Conservation (phyloP, 768 basidiomycete species). For the Pisolithus marmoratus region DNA sequence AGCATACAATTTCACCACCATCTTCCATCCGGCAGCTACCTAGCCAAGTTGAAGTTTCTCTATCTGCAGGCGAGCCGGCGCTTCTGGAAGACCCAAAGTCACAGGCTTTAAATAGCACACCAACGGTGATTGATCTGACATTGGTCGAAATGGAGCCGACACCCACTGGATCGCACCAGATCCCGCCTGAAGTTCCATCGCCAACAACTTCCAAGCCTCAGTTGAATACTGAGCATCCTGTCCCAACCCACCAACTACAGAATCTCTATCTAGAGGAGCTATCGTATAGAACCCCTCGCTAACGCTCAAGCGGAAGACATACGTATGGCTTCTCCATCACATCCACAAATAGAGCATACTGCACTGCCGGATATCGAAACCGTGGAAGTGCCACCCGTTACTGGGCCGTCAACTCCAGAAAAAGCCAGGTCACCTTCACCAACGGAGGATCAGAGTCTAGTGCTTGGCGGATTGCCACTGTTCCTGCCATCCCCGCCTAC, state of each 20-base stretch:
- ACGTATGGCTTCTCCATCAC: conserved; percentile 14
- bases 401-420: conserved; percentile 1
- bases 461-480: conserved; percentile 32
- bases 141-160: not conserved
- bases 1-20: not conserved
- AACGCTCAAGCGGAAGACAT: conserved; percentile 9
- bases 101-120: not conserved
- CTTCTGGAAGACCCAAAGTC: not conserved
- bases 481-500: conserved; percentile 44
- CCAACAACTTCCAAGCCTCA: not conserved
- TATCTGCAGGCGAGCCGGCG: not conserved
- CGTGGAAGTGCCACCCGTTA: not conserved
- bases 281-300: not conserved
- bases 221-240: not conserved
- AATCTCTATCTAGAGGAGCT: not conserved
- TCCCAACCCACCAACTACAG: not conserved
- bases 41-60: not conserved
- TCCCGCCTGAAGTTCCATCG: not conserved
- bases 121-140: not conserved
- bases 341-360: conserved; percentile 9
- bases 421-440: conserved; percentile 6
- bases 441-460: conserved; percentile 7
- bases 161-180: not conserved
- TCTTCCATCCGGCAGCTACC: not conserved
- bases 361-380: not conserved